Evolutionary conservation across 768 basidiomycete genomes (phyloP).

Genomic region (Boletus edulis): DNA sequence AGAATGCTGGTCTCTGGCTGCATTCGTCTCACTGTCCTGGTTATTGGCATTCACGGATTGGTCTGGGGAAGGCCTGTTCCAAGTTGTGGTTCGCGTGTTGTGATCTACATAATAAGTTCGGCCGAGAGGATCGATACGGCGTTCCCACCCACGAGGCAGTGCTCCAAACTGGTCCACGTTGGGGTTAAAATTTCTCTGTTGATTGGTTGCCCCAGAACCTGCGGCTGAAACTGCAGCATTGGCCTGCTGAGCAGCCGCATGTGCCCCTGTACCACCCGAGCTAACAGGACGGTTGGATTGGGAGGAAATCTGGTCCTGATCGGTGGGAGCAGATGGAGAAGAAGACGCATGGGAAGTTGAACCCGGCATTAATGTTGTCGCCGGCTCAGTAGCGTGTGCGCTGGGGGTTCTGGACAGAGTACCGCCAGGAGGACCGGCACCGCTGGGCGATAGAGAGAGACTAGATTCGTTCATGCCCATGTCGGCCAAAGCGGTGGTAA

Average conservation of each 20-base stretch:
- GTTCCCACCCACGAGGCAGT: slow-evolving; percentile 92
- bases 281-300: slow-evolving; percentile 37
- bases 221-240: slow-evolving; percentile 25
- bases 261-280: slow-evolving; percentile 25
- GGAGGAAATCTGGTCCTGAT: slow-evolving; percentile 27
- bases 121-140: slow-evolving; percentile 93
- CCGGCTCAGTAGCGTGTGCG: slow-evolving; percentile 60
- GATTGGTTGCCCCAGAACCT: slow-evolving; percentile 42
- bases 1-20: slow-evolving; percentile 83
- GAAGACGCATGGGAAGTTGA: slow-evolving; percentile 34
- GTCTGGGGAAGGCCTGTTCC: slow-evolving; percentile 87
- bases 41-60: slow-evolving; percentile 67
- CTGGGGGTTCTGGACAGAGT: slow-evolving; percentile 62
- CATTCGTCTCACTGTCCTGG: slow-evolving; percentile 78
- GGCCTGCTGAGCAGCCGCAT: slow-evolving; percentile 19
- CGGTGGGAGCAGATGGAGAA: slow-evolving; percentile 26
- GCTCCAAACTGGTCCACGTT: slow-evolving; percentile 93
- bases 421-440: slow-evolving; percentile 32
- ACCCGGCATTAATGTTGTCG: slow-evolving; percentile 40
- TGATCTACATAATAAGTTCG: slow-evolving; percentile 99
- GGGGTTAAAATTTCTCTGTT: slow-evolving; percentile 87
- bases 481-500: slow-evolving; percentile 57
- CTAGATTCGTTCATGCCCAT: slow-evolving; percentile 61
- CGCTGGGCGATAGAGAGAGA: slow-evolving; percentile 52
- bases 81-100: slow-evolving; percentile 95